Evolutionary conservation across 495 filamentous ascomycete genomes (phyloP), one percentile per base, ranked within the genome.

Genomic region (Podospora didyma): DNA sequence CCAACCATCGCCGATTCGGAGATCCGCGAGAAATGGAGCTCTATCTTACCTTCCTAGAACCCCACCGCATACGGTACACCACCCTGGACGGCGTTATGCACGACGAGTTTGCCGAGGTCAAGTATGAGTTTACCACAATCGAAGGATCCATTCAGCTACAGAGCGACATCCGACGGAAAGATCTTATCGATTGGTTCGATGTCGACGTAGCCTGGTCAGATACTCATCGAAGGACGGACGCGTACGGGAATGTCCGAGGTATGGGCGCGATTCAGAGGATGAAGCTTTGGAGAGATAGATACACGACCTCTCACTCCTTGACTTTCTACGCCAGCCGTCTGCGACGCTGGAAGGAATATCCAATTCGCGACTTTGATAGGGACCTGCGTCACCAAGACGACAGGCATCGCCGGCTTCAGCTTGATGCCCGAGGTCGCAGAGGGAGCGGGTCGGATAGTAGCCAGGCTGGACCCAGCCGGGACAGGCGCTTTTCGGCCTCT

Each of bases 161-260:
- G 53, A 56, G 68, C 46, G 68, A 73, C 47, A 49, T 73, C 22
- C 58, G 68, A 41, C 48, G 53, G 19, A 60, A 61, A 54, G 70
- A 73, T 34, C 56, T 73, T 7, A 56, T 73, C 19, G 70, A 71
- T 37, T 70, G 64, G 62, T 73, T 66, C 19, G 70, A 73, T 49
- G 62, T 68, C 11, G 70, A 73, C 49, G 68, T 70, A 16, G 63
- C 69, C 35, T 73, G 68, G 68, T 71, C 68, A 0, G 68, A 73
- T 52, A 55, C 35, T 10, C 62, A 70, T 46, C 59, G 68, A 46
- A 52, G 70, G 46, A 69, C 66, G 3, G 68, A 73, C 49, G 58
- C 63, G 10, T 71, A 67, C 47, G 70, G 70, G 28, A 69, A 60
- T 23, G 66, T 73, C 23, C 57, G 66, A 22, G 70, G 70, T 1